Conservation (phyloP, 2,329 filamentous ascomycete species). For the Fusarium chaquense region DNA sequence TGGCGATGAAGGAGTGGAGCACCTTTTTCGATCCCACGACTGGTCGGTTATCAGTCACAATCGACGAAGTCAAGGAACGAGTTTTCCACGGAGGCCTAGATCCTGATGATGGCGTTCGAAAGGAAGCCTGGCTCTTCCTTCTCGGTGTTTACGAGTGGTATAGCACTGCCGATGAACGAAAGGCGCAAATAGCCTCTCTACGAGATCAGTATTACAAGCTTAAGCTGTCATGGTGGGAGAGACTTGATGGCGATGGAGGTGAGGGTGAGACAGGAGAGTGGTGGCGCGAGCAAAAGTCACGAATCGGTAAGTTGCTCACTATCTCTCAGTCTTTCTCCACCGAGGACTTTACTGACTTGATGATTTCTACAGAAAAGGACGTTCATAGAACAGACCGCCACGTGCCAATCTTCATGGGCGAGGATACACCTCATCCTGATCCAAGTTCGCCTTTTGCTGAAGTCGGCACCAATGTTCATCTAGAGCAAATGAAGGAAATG, state of each 20-base stretch:
- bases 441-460: constrained; percentile 95
- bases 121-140: constrained; percentile 96
- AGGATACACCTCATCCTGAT: constrained; percentile 96
- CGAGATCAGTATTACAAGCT: constrained; percentile 94
- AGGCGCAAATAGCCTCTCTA: constrained; percentile 83
- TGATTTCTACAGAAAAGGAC: constrained; percentile 82
- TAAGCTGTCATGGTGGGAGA: constrained; percentile 97
- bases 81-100: constrained; percentile 95
- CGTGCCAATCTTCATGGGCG: constrained; percentile 94
- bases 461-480: constrained; percentile 92
- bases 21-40: constrained; percentile 83
- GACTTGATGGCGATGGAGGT: constrained; percentile 83
- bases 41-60: constrained; percentile 81
- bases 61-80: constrained; percentile 96
- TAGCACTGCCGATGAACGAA: constrained; percentile 86
- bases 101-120: constrained; percentile 88
- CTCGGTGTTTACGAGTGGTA: constrained; percentile 95
- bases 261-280: constrained; percentile 88
- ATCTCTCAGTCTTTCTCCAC: constrained; percentile 22
- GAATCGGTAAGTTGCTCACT: constrained; percentile 79
- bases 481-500: constrained; percentile 99
- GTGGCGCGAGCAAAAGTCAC: constrained; percentile 93
- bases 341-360: constrained; percentile 29
- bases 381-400: constrained; percentile 96
- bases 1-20: constrained; percentile 91